Base-by-base conservation (phyloP, 2,329 filamentous ascomycete species). In the Xylariales sp. region DNA sequence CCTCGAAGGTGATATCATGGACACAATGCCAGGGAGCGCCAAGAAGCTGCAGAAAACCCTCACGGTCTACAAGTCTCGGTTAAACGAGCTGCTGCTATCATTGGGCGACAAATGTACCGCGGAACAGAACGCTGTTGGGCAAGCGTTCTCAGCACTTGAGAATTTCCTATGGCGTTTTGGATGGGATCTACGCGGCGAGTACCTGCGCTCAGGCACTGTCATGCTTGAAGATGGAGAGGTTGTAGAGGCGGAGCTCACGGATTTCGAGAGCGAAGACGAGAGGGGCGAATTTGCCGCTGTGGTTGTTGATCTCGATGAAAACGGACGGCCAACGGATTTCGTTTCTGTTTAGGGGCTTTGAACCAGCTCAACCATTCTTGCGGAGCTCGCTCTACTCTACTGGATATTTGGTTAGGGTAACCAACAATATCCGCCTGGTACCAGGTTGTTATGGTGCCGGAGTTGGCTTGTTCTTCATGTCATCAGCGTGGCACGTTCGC, bases 171-270 rank as follows among this genome's bases (percentile, higher is more conserved):
- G 63, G 64, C 63, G 60, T 34, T 61, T 62, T 35, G 75, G 70
- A 4, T 82, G 78, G 79, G 74, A 82, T 40, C 56, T 82, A 10
- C 55, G 66, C 12, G 69, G 63, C 6, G 65, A 74, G 43, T 75
- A 74, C 47, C 53, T 75, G 5, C 63, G 71, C 4, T 62, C 62
- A 15, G 73, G 73, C 2, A 68, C 62, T 40, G 55, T 73, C 19
- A 74, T 70, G 61, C 62, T 76, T 36, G 73, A 78, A 45, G 73
- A 77, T 49, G 70, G 74, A 19, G 67, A 77, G 56, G 53, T 71
- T 46, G 63, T 75, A 0, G 65, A 71, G 39, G 55, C 68, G 3
- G 69, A 72, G 51, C 56, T 73, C 39, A 60, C 63, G 2, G 73
- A 78, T 33, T 64, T 77, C 28, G 69, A 75, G 45, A 71, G 66